Percentiles rank a stretch among this genome's conserved stretches.
phyloP scores from a whole-genome alignment of 1,284 basidiomycete species.

The Fomitopsis pinicola region DNA sequence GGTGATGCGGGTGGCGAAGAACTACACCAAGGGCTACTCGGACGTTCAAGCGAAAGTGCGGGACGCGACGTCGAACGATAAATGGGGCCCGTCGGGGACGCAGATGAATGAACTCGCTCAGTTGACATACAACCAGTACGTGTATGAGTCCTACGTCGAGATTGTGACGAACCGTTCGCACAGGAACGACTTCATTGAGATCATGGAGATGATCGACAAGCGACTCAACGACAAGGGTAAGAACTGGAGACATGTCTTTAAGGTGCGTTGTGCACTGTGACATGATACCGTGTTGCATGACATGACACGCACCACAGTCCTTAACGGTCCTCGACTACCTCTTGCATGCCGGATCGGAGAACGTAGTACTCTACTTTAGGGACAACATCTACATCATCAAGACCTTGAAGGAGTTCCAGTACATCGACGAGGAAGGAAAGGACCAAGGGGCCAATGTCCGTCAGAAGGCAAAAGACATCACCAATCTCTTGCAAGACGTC shows the following conservation, averaged over 20 bases:
- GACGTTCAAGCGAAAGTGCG: slow-evolving; percentile 94
- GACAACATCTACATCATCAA: slow-evolving; percentile 99
- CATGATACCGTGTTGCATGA: too few species aligned
- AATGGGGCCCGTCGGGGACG: slow-evolving; percentile 97
- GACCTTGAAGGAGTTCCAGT: slow-evolving; percentile 99
- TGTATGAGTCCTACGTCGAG: slow-evolving; percentile 13
- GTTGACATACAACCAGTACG: slow-evolving; percentile 95
- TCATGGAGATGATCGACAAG: slow-evolving; percentile 99
- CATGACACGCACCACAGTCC: slow-evolving; percentile 45
- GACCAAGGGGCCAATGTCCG: slow-evolving; percentile 98
- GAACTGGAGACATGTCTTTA: slow-evolving; percentile 99
- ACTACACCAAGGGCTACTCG: slow-evolving; percentile 94
- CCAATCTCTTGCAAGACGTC: slow-evolving; percentile 92
- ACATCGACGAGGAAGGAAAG: slow-evolving; percentile 91
- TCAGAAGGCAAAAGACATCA: slow-evolving; percentile 99
- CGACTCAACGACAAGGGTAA: slow-evolving; percentile 99
- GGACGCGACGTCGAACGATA: slow-evolving; percentile 99
- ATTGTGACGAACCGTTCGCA: neutral
- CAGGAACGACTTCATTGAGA: slow-evolving; percentile 97
- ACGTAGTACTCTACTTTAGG: slow-evolving; percentile 97
- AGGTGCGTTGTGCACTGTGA: slow-evolving; percentile 45
- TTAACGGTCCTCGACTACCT: slow-evolving; percentile 96
- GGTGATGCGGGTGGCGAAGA: slow-evolving; percentile 85
- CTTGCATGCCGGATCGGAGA: slow-evolving; percentile 95
- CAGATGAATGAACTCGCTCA: slow-evolving; percentile 99